Conservation (phyloP, 2,329 filamentous ascomycete genomes). For the Calonectria pseudoreteaudii region DNA sequence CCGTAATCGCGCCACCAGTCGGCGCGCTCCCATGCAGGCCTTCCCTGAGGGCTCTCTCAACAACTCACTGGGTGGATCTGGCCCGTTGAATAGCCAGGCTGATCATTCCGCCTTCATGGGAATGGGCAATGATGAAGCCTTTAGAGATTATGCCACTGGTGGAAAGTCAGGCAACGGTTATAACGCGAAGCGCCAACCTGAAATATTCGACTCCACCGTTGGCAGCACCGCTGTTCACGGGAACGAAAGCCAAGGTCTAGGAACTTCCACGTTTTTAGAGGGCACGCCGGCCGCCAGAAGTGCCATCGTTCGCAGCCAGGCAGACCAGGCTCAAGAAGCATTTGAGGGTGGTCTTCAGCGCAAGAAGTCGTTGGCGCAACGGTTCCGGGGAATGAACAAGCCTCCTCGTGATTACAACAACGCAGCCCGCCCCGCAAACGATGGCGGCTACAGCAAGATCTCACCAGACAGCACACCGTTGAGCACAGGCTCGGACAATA, state of each 20-base stretch:
- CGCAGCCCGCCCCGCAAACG: constrained; percentile 65
- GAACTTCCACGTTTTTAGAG: constrained; percentile 95
- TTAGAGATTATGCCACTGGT: constrained; percentile 76
- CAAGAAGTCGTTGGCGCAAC: constrained; percentile 95
- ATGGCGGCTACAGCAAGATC: constrained; percentile 57
- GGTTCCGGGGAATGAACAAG: constrained; percentile 86
- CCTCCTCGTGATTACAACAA: constrained; percentile 70
- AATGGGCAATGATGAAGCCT: constrained; percentile 82
- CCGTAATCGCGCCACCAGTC: constrained; percentile 86
- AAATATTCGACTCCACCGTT: constrained; percentile 75
- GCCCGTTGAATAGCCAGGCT: constrained; percentile 83
- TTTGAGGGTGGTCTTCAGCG: constrained; percentile 75
- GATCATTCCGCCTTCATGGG: constrained; percentile 93
- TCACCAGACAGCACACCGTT: constrained; percentile 53
- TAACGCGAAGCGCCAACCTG: constrained; percentile 48
- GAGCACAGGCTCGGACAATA: constrained; percentile 57
- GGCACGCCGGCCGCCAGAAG: constrained; percentile 88
- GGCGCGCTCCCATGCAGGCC: constrained; percentile 92
- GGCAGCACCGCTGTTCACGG: constrained; percentile 83
- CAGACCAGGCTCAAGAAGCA: constrained; percentile 72
- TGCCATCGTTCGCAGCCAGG: constrained; percentile 81
- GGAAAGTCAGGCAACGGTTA: constrained; percentile 44
- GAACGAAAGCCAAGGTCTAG: constrained; percentile 84
- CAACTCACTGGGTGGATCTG: constrained; percentile 89
- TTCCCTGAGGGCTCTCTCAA: constrained; percentile 94